Percentiles rank a stretch among this genome's conserved stretches.
Conservation (phyloP, 768 basidiomycete species). For the Aureoboletus auriporus region DNA sequence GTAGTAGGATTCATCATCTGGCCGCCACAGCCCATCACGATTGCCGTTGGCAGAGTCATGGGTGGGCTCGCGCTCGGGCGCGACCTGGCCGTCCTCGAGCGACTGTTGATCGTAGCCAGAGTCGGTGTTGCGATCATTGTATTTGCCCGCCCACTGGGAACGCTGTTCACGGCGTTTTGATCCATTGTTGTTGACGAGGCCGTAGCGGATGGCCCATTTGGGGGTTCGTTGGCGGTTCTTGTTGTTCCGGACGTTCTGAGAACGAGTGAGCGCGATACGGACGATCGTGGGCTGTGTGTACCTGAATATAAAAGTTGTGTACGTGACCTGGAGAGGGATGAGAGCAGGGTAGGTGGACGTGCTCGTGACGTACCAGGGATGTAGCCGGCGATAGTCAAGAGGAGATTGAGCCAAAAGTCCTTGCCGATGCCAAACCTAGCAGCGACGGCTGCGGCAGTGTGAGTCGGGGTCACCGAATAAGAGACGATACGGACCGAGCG, state of each 20-base stretch:
- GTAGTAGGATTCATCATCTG: slow-evolving; percentile 77
- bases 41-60: slow-evolving; percentile 21
- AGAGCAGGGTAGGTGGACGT: slow-evolving; percentile 2
- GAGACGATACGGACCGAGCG: slow-evolving; percentile 58
- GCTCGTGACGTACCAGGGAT: slow-evolving; percentile 59
- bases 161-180: slow-evolving; percentile 74
- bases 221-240: slow-evolving; percentile 90
- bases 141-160: slow-evolving; percentile 85
- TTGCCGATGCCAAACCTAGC: slow-evolving; percentile 87
- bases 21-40: slow-evolving; percentile 61
- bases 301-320: slow-evolving; percentile 94
- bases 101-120: slow-evolving; percentile 69
- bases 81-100: slow-evolving; percentile 76
- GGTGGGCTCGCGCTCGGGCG: slow-evolving; percentile 10
- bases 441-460: slow-evolving; percentile 66
- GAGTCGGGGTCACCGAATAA: not conserved
- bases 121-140: slow-evolving; percentile 72
- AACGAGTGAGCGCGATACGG: slow-evolving; percentile 4
- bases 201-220: slow-evolving; percentile 90
- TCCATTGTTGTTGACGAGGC: slow-evolving; percentile 78
- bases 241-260: slow-evolving; percentile 91
- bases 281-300: slow-evolving; percentile 22
- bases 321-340: slow-evolving; percentile 56
- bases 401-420: slow-evolving; percentile 88
- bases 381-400: slow-evolving; percentile 89